A percentile compares a stretch with the other conserved stretches of the same genome.
Evolutionary conservation across 1,284 basidiomycete genomes (phyloP).

Genomic region (Hortiboletus rubellus): DNA sequence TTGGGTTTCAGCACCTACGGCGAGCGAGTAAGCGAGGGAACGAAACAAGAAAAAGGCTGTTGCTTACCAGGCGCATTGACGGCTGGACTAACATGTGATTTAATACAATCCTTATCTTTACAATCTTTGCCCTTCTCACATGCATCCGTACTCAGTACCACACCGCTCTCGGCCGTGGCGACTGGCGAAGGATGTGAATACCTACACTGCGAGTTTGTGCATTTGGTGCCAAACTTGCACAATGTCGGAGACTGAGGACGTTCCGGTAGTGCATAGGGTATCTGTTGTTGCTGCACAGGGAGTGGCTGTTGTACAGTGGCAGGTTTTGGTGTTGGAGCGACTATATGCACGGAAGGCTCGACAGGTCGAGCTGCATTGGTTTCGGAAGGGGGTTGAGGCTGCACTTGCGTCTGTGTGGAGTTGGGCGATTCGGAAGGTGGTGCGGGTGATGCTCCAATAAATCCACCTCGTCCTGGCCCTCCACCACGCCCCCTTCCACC

Average conservation of each 20-base stretch:
- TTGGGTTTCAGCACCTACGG: conserved; percentile 43
- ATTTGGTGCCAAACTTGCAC: conserved; percentile 89
- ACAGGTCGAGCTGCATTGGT: conserved; percentile 25
- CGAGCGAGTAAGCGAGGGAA: conserved; percentile 2
- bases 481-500: conserved; percentile 41
- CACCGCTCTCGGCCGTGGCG: conserved; percentile 87
- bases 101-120: conserved; percentile 88
- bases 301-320: conserved; percentile 33
- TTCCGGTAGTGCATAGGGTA: conserved; percentile 62
- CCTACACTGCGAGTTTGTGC: conserved; percentile 82
- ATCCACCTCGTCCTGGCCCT: conserved; percentile 30
- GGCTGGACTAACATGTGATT: conserved; percentile 86
- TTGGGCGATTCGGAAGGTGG: conserved; percentile 28
- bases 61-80: conserved; percentile 60
- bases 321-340: conserved; percentile 35
- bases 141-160: conserved; percentile 88
- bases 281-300: conserved; percentile 35
- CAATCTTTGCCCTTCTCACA: conserved; percentile 86
- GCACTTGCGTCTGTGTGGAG: conserved; percentile 20
- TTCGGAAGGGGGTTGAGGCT: conserved; percentile 29
- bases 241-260: conserved; percentile 81
- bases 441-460: conserved; percentile 24
- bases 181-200: conserved; percentile 92
- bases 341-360: conserved; percentile 38
- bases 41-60: not conserved